phyloP scores from a whole-genome alignment of 2,329 filamentous ascomycete genomes.

The Diaporthe capsici region DNA sequence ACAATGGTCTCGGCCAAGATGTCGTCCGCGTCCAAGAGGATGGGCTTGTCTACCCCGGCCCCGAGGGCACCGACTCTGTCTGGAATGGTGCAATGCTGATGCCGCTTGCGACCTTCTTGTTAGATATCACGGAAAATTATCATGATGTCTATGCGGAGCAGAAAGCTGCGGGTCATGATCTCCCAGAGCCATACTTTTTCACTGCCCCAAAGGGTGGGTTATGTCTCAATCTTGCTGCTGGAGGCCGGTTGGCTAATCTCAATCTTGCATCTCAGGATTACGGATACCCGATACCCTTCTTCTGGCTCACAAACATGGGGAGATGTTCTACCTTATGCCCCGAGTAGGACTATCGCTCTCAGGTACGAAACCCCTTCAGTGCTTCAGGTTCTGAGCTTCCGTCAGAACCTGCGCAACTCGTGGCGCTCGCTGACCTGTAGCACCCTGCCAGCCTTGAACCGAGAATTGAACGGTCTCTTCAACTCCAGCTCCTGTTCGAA shows the following conservation, averaged over 20 bases:
- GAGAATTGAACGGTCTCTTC: not conserved
- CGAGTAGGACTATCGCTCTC: not conserved
- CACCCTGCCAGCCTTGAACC: not conserved
- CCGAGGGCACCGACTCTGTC: not conserved
- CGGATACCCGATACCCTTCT: not conserved
- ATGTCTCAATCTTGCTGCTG: not conserved
- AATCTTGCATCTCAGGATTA: not conserved
- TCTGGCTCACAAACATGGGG: not conserved
- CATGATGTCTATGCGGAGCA: not conserved
- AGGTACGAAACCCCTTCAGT: not conserved
- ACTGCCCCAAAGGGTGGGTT: not conserved
- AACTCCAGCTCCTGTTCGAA: not conserved
- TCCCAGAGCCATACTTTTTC: not conserved
- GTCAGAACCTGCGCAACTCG: not conserved
- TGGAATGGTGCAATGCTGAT: not conserved
- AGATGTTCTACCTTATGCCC: not conserved
- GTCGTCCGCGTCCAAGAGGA: not conserved
- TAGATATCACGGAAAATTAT: not conserved
- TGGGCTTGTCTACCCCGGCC: not conserved
- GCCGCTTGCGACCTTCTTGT: not conserved
- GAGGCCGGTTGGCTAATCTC: not conserved
- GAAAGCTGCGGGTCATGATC: not conserved
- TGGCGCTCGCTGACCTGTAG: not conserved
- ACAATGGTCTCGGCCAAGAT: not conserved
- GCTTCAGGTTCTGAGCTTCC: not conserved